Evolutionary conservation across 768 basidiomycete genomes (phyloP).

Genomic region (Coprinellus micaceus): DNA sequence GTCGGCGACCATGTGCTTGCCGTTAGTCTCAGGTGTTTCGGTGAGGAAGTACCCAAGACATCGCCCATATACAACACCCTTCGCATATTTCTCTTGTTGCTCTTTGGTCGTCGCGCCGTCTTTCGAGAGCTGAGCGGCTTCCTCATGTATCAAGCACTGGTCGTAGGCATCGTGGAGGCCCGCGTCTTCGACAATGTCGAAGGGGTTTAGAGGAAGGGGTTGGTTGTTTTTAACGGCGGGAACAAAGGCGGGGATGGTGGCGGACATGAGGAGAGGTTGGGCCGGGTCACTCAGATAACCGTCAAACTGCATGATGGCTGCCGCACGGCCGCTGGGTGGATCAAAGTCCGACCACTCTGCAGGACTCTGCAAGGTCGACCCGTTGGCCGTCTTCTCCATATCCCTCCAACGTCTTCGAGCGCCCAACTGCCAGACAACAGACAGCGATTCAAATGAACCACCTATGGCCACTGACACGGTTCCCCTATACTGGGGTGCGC

Average conservation of each 20-base stretch:
- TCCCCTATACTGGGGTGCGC: too few relatives aligned
- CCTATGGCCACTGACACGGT: too few relatives aligned
- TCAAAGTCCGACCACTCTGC: too few relatives aligned
- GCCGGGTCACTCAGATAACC: too few relatives aligned
- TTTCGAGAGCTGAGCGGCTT: background rate
- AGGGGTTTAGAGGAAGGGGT: conserved; percentile 9
- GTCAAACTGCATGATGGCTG: too few relatives aligned
- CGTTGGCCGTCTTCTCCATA: too few relatives aligned
- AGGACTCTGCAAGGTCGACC: too few relatives aligned
- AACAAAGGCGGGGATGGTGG: too few relatives aligned
- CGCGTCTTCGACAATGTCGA: background rate
- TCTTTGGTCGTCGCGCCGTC: background rate
- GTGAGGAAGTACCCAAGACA: conserved; percentile 12
- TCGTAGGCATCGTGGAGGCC: conserved; percentile 5
- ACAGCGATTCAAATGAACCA: too few relatives aligned
- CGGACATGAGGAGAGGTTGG: background rate
- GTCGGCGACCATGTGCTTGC: background rate
- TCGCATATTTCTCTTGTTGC: background rate
- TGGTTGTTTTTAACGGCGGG: background rate
- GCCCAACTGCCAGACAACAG: too few relatives aligned
- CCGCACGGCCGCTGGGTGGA: too few relatives aligned
- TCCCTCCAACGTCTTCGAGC: too few relatives aligned
- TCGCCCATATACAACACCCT: conserved; percentile 8
- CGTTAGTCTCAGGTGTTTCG: conserved; percentile 3
- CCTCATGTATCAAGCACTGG: conserved; percentile 4